Conservation (phyloP, 495 filamentous ascomycete species). For the Tuber brumale region DNA sequence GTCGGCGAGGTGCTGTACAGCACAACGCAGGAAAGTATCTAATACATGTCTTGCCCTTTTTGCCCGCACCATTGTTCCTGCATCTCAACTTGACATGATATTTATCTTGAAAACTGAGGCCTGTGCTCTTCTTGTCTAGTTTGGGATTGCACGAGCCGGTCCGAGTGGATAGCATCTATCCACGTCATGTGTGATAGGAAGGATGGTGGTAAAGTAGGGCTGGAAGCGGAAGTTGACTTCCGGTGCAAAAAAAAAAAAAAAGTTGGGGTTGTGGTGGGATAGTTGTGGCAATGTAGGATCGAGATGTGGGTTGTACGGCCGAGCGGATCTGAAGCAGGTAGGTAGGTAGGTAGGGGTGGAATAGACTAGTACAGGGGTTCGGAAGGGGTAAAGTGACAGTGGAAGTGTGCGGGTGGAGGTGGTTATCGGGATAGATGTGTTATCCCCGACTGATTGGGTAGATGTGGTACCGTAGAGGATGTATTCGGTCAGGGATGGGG, state of each 20-base stretch:
- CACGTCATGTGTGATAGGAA: background rate
- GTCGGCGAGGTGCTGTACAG: slow-evolving; percentile 4
- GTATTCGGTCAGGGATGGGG: no score
- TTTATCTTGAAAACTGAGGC: background rate
- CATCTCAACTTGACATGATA: background rate
- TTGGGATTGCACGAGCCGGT: background rate
- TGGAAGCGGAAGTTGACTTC: background rate
- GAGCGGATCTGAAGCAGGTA: no score
- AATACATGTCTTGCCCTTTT: background rate
- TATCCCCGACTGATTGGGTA: background rate
- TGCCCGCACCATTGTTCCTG: background rate
- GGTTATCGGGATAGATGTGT: background rate
- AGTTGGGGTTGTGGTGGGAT: background rate
- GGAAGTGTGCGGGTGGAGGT: no score
- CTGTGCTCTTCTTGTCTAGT: background rate
- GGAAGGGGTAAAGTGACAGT: no score
- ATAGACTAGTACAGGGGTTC: background rate
- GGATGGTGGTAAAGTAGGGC: background rate
- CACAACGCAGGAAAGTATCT: background rate
- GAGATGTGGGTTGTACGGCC: background rate
- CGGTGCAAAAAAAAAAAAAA: background rate
- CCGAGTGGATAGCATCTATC: background rate
- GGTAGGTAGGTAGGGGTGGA: background rate
- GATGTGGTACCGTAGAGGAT: background rate
- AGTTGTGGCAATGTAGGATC: background rate